Percentiles rank a stretch among this genome's conserved stretches.
Conservation (phyloP, 1,139 yeast species). For the Arxiozyma bovina region DNA sequence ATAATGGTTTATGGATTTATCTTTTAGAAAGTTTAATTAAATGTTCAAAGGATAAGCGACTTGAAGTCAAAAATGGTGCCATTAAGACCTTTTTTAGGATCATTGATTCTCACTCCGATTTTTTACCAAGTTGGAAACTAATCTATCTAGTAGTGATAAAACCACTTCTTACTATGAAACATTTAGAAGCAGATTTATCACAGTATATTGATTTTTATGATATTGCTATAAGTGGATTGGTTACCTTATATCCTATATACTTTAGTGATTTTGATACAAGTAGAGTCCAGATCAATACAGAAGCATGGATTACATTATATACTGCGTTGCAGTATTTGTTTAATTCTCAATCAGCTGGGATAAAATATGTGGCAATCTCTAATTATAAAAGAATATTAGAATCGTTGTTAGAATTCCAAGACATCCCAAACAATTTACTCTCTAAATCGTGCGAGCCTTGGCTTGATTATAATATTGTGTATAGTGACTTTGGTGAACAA, state of each 20-base stretch:
- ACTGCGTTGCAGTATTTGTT: slow-evolving; percentile 16
- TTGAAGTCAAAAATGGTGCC: slow-evolving; percentile 83
- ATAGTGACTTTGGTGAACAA: slow-evolving; percentile 40
- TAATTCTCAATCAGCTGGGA: slow-evolving; percentile 34
- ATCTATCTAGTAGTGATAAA: slow-evolving; percentile 45
- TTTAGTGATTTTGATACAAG: slow-evolving; percentile 16
- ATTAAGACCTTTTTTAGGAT: slow-evolving; percentile 81
- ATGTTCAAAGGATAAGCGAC: slow-evolving; percentile 54
- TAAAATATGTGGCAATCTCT: slow-evolving; percentile 40
- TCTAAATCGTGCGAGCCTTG: slow-evolving; percentile 52
- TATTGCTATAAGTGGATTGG: slow-evolving; percentile 30
- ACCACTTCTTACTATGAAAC: slow-evolving; percentile 31
- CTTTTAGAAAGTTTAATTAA: slow-evolving; percentile 52
- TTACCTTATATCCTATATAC: slow-evolving; percentile 27
- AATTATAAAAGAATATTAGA: slow-evolving; percentile 47
- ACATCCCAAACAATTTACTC: slow-evolving; percentile 34
- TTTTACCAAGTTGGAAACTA: slow-evolving; percentile 48
- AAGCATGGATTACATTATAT: slow-evolving; percentile 23
- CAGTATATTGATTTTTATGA: slow-evolving; percentile 23
- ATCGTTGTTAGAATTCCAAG: slow-evolving; percentile 38
- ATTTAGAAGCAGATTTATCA: slow-evolving; percentile 18
- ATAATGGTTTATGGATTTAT: slow-evolving; percentile 50
- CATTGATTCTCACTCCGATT: slow-evolving; percentile 64
- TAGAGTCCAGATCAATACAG: slow-evolving; percentile 5
- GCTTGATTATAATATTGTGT: slow-evolving; percentile 50